Percentiles rank a stretch among this genome's conserved stretches.
phyloP scores from a whole-genome alignment of 2,329 filamentous ascomycete genomes.

The Calcarisporium arbuscula region DNA sequence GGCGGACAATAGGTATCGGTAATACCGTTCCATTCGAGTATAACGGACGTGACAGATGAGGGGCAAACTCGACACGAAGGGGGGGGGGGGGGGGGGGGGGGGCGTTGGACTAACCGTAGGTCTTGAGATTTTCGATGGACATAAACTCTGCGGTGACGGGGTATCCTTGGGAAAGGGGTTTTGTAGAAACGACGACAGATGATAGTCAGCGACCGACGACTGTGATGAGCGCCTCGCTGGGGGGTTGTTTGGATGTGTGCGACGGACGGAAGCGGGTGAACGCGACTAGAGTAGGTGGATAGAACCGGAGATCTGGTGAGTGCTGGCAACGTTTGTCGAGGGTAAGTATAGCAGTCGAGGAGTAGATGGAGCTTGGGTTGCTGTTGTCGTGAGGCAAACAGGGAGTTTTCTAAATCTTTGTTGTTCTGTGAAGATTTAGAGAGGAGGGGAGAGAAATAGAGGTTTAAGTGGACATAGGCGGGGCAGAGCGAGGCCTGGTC shows the following conservation, averaged over 20 bases:
- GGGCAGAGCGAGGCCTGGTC: no score
- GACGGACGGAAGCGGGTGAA: conserved; percentile 6
- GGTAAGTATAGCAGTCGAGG: no score
- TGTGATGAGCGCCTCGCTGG: conserved; percentile 29
- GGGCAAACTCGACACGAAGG: conserved; percentile 1
- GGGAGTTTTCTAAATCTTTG: no score
- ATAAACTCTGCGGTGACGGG: conserved; percentile 78
- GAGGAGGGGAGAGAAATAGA: background rate
- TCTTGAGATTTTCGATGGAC: conserved; percentile 98
- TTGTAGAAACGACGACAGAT: conserved; percentile 30
- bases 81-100: background rate
- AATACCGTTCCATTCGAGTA: background rate
- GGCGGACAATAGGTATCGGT: background rate
- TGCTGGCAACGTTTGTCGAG: no score
- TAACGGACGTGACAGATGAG: background rate
- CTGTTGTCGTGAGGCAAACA: no score
- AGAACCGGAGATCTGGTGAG: no score
- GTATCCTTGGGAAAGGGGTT: conserved; percentile 48
- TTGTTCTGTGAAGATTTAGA: background rate
- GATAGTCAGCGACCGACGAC: conserved; percentile 50
- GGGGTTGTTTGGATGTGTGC: conserved; percentile 19
- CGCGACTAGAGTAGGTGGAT: conserved; percentile 3
- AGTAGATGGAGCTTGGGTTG: no score
- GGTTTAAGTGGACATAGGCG: background rate
- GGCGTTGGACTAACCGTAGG: conserved; percentile 64